Conservation (phyloP, 2,329 filamentous ascomycete species). For the Aspergillus aculeatus region DNA sequence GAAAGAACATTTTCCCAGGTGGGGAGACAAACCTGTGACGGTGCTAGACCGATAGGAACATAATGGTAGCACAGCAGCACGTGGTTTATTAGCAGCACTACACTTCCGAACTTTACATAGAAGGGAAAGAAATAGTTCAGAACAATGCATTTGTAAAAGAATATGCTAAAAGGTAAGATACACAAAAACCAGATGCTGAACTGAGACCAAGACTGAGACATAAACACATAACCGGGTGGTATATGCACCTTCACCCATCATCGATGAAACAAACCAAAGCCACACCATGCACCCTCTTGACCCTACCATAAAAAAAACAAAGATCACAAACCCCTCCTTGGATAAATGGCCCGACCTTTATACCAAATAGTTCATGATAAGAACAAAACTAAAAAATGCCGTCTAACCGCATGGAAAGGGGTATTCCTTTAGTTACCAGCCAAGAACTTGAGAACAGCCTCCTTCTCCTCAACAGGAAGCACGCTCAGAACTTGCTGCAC, state of each 20-base stretch:
- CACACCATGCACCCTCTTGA: conserved; percentile 3
- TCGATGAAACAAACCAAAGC: conserved; percentile 5
- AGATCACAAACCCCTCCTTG: neutral
- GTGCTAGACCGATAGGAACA: too few species aligned
- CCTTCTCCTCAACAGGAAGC: conserved; percentile 83
- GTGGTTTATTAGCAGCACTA: too few species aligned
- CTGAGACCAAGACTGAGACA: neutral
- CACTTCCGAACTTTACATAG: too few species aligned
- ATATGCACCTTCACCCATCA: conserved; percentile 5
- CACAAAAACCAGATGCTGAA: neutral
- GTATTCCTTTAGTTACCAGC: conserved; percentile 21
- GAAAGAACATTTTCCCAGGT: too few species aligned
- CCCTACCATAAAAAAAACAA: neutral
- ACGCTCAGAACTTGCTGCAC: conserved; percentile 82
- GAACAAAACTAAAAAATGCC: conserved; percentile 7
- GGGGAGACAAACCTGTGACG: too few species aligned
- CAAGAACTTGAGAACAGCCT: conserved; percentile 68
- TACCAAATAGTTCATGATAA: conserved; percentile 1
- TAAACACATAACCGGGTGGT: neutral
- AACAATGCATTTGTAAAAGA: neutral
- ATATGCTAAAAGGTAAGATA: neutral
- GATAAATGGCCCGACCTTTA: neutral
- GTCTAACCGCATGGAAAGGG: neutral
- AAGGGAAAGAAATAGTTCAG: neutral
- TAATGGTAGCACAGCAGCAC: too few species aligned